Base-by-base conservation (phyloP, 2,329 filamentous ascomycete species). In the Botrytis medusae region DNA sequence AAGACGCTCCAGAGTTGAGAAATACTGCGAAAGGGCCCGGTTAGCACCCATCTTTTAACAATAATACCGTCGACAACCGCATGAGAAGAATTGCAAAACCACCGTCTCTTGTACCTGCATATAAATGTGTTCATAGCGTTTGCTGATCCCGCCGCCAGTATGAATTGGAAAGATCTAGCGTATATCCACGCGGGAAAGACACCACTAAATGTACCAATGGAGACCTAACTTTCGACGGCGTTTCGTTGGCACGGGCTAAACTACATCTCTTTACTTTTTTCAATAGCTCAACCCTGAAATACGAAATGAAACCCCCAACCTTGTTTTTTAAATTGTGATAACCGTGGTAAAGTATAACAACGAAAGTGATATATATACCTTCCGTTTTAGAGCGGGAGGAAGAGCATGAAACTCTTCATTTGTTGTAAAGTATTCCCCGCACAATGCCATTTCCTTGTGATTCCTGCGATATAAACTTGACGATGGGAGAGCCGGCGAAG, bases 1-100 rank as follows among this genome's bases (percentile, higher is more conserved):
- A 74, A 92, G 85, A 73, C 91, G 88, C 82, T 94, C 92, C 75
- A 92, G 85, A 12, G 89, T 90, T 46, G 91, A 92, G 83, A 93
- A 93, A 83, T 92, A 93, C 88, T 93, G 81, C 59, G 74, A 69
- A 74, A 68, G 73, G 54, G 54, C 71, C 8, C 25, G 42, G 48
- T 72, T 46, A 72, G 71, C 57, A 61, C 57, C 48, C 65, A 37
- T 59, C 42, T 61, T 60, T 57, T 51, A 69, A 57, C 42, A 69
- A 37, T 65, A 65, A 46, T 71, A 46, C 34, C 48, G 68, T 77
- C 65, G 22, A 72, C 54, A 69, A 61, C 46, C n/a, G 59, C 37
- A 42, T 32, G 71, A 61, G 68, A 69, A 40, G 65, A 34, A 51
- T 48, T 48, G 54, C 51, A 48, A 69, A 69, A 69, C 42, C 51